Base-by-base conservation (phyloP, 2,329 filamentous ascomycete genomes). In the Calonectria fujianensis region DNA sequence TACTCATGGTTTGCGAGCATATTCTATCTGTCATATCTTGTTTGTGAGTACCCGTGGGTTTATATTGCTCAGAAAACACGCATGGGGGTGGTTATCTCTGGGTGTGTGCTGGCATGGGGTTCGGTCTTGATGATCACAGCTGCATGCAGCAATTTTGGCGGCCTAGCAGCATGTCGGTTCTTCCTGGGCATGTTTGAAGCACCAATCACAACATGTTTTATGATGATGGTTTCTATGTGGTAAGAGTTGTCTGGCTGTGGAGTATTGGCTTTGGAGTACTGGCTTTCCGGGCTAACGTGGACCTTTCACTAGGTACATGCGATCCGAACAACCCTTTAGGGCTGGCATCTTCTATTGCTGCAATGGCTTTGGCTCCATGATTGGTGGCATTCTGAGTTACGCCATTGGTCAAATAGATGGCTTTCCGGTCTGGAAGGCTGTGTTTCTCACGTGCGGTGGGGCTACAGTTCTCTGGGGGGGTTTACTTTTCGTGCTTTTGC, bases 1-100 rank as follows among this genome's bases (percentile, higher is more conserved):
- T 91, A 91, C 70, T 85, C 85, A 61, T 90, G 89, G 88, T 85
- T 90, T 9, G 86, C 88, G 4, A 88, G 85, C 54, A 87, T 90
- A 6, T 91, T 91, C 79, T 91, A 91, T 74, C 85, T 91, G n/a
- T 89, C 83, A 11, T 87, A 86, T 59, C 80, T 89, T 4, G 78
- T 84, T 0, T 86, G 86, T 1, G 87, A 89, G 51, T 85, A 85
- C 27, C 85, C 84, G 0, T 84, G 82, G 82, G 74, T 81, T 32
- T 84, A 80, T 65, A 77, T 85, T 0, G 84, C 82, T 0, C 84
- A 86, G 67, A 82, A 83, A 69, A 84, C 82, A 2, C 79, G 75
- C 3, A 85, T 85, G 82, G 84, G 79, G 27, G 84, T 84, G 74
- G 82, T 86, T 3, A 81, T 85, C 0, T 73, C 77, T 0, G 78